Evolutionary conservation across 495 filamentous ascomycete genomes (phyloP), one percentile per base, ranked within the genome.

Genomic region (Penicillium malachiteum): DNA sequence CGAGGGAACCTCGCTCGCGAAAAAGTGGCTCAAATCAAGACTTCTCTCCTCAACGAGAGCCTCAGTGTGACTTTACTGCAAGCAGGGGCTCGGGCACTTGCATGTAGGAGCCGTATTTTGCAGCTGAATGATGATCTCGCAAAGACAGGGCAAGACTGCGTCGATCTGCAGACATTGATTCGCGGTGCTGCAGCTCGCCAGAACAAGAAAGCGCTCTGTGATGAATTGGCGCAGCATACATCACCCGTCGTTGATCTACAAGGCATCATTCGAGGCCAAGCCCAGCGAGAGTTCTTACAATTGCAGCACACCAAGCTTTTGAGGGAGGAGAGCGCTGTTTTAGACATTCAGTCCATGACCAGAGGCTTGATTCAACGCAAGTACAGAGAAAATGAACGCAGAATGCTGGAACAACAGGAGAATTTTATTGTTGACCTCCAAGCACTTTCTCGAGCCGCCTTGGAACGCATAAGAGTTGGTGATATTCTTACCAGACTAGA

Each of bases 401-500:
- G 86, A 42, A 75, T 78, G 12, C 75, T 98, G 16, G 73, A 83
- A 50, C 71, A 71, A 16, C 74, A 94, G 55, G 77, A 79, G 9
- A 54, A 72, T 3, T 64, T 71, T 5, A 84, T 96, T 55, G 79
- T 74, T 8, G 68, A 79, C 9, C 76, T 96, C 8, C 94, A 99
- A 68, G 81, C 87, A 9, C 77, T 81, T 30, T 78, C 81, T 41
- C 84, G 94, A 41, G 92, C 89, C 2, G 88, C 92, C 72, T 71
- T 94, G 30, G 72, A 88, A 5, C 83, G 94, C 37, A 83, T 80
- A 35, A 71, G 85, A n/a, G 76, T 96, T 38, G 91, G 87, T 12
- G 78, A 71, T 26, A 75, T 91, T 11, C 81, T 97, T 7, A 78
- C 78, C 30, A 75, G 88, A 55, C 81, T 99, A 0, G 92, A 96